Conservation (phyloP, 768 basidiomycete genomes). For the Fomitopsis pulvina region DNA sequence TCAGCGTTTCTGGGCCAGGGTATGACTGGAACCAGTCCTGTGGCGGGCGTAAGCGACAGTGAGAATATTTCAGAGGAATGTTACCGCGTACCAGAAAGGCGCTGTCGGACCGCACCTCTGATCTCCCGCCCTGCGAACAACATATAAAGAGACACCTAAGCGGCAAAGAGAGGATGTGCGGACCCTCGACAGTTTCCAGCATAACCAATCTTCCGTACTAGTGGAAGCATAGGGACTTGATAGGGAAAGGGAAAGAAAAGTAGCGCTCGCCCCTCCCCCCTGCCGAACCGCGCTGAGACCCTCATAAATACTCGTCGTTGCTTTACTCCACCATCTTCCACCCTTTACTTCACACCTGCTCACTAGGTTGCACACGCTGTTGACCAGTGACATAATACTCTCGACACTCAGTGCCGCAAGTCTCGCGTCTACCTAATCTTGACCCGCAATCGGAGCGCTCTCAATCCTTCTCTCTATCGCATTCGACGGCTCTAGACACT, state of each 20-base stretch:
- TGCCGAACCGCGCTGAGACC: slow-evolving; percentile 11
- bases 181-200: background rate
- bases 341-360: slow-evolving; percentile 7
- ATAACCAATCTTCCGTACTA: background rate
- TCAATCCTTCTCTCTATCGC: too few species aligned
- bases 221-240: background rate
- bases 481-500: background rate
- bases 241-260: background rate
- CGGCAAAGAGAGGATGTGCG: background rate
- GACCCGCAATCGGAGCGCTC: background rate
- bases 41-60: background rate
- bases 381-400: background rate
- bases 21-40: background rate
- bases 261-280: slow-evolving; percentile 1
- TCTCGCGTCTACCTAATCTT: slow-evolving; percentile 2
- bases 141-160: background rate
- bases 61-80: background rate
- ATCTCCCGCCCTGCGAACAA: background rate
- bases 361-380: background rate
- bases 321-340: slow-evolving; percentile 5
- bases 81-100: background rate
- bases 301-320: slow-evolving; percentile 9
- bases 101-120: background rate
- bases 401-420: background rate
- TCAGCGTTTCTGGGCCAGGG: background rate